Evolutionary conservation across 2,329 filamentous ascomycete genomes (phyloP).

Genomic region (Fusarium sp.): DNA sequence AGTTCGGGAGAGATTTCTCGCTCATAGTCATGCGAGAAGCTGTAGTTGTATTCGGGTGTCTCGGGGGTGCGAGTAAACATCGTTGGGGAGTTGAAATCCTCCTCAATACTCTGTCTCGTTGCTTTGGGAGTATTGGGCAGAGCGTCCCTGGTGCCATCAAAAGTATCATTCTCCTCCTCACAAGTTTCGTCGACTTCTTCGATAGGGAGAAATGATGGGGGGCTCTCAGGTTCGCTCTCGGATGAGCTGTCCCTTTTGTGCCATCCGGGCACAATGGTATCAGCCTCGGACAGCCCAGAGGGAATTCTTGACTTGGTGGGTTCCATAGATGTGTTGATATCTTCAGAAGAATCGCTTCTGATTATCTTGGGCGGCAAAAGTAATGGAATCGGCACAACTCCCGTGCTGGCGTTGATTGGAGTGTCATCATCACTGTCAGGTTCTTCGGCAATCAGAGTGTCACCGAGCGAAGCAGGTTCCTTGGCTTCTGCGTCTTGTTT

Average conservation of each 20-base stretch:
- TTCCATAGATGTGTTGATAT: conserved; percentile 5
- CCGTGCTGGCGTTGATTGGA: conserved; percentile 22
- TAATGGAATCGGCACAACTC: conserved; percentile 38
- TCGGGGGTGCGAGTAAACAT: conserved; percentile 26
- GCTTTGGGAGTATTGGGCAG: conserved; percentile 18
- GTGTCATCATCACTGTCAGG: conserved; percentile 35
- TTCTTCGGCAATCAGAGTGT: conserved; percentile 24
- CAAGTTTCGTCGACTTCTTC: conserved; percentile 34
- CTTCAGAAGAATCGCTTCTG: not conserved
- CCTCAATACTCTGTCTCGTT: conserved; percentile 32
- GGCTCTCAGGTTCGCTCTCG: conserved; percentile 28
- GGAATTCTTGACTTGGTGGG: conserved; percentile 30
- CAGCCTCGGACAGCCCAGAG: conserved; percentile 42
- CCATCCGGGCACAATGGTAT: conserved; percentile 39
- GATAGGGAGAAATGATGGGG: conserved; percentile 32
- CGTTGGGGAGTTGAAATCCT: conserved; percentile 16
- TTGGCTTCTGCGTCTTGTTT: conserved; percentile 23
- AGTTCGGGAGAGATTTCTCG: conserved; percentile 51
- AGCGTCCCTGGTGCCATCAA: conserved; percentile 36
- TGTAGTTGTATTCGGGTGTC: conserved; percentile 36
- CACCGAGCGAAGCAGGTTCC: conserved; percentile 12
- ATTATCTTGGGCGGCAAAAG: conserved; percentile 34
- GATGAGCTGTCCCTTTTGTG: conserved; percentile 18
- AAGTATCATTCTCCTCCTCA: conserved; percentile 7
- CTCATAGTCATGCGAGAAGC: conserved; percentile 33